Conservation (phyloP, 176 grass and related monocot species). For the Cymbopogon citratus region DNA sequence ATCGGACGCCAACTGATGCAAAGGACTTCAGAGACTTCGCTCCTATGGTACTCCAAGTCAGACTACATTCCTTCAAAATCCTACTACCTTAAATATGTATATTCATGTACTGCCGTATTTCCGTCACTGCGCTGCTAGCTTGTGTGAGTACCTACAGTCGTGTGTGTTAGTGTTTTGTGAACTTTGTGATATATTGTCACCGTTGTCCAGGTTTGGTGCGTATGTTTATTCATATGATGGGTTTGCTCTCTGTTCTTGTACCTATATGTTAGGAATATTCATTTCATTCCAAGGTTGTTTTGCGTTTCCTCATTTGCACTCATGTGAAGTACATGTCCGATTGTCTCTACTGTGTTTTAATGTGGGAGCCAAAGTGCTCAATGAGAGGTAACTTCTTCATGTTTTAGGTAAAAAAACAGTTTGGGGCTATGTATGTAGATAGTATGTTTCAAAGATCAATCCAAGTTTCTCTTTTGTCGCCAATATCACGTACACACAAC, state of each 20-base stretch:
- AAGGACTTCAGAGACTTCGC: background rate
- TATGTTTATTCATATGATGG: background rate
- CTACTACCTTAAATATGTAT: background rate
- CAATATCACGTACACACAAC: no score
- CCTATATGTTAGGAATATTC: conserved; percentile 19
- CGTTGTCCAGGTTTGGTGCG: background rate
- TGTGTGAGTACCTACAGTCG: background rate
- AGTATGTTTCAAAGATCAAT: background rate
- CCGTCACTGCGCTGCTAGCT: conserved; percentile 2
- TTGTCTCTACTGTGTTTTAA: background rate
- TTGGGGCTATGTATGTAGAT: no score
- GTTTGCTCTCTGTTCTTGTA: background rate
- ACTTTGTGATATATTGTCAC: background rate
- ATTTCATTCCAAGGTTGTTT: background rate
- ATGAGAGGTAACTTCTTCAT: background rate
- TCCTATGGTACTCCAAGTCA: background rate
- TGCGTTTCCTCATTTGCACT: background rate
- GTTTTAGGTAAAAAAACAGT: no score
- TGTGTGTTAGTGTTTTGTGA: background rate
- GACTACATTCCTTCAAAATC: background rate
- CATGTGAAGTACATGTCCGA: background rate
- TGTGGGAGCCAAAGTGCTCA: background rate
- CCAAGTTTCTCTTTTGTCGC: background rate
- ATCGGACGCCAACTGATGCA: background rate
- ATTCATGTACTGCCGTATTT: background rate